phyloP scores from a whole-genome alignment of 164 flowering plant species.

The Magnolia changhungtana region DNA sequence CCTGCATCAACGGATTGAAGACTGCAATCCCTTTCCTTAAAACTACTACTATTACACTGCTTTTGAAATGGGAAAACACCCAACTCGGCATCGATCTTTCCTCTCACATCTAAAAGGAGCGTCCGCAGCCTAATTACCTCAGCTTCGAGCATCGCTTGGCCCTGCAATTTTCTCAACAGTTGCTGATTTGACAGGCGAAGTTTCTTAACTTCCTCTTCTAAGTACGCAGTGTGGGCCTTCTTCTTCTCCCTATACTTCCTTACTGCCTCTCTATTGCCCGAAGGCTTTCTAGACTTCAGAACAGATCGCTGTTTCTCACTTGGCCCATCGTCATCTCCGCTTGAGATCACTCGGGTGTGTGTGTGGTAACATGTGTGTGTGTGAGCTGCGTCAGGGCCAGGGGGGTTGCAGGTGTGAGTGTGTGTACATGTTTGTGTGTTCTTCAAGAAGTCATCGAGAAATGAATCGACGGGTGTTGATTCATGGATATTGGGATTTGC shows the following conservation, averaged over 20 bases:
- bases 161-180: constrained; percentile 45
- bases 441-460: constrained; percentile 50
- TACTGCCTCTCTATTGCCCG: constrained; percentile 68
- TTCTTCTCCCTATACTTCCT: constrained; percentile 78
- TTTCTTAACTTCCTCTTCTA: constrained; percentile 66
- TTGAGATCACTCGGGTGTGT: constrained; percentile 49
- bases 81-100: constrained; percentile 53
- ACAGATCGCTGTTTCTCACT: constrained; percentile 10
- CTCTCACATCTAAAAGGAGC: constrained; percentile 44
- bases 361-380: constrained; percentile 69
- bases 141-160: constrained; percentile 53
- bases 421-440: constrained; percentile 63
- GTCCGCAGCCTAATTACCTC: constrained; percentile 52
- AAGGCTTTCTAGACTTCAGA: constrained; percentile 33
- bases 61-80: constrained; percentile 45
- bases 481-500: not conserved
- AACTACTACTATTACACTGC: constrained; percentile 22
- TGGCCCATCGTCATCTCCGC: constrained; percentile 28
- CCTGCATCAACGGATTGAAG: constrained; percentile 15
- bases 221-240: constrained; percentile 61
- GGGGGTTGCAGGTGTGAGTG: constrained; percentile 70
- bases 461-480: constrained; percentile 6
- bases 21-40: constrained; percentile 37
- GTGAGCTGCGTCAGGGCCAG: constrained; percentile 57
- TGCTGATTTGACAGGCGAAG: constrained; percentile 51